These are phyloP conservation scores for Lagerstroemia speciosa DNA, from an alignment of 345 rosid genomes.

Conservation along the genomic window DNA sequence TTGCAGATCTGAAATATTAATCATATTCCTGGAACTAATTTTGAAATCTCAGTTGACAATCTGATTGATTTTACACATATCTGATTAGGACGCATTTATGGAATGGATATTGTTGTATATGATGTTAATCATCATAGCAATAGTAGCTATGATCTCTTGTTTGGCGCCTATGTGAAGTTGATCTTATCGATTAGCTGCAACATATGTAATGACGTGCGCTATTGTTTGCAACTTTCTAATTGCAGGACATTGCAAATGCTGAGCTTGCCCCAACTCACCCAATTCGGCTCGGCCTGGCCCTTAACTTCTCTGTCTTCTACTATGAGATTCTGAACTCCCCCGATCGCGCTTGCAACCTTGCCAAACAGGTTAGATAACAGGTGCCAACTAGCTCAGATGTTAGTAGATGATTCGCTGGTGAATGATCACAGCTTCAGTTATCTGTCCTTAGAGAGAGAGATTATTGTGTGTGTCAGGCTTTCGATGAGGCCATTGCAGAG, in stretches of 20 bases:
- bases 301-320: conserved; percentile 40
- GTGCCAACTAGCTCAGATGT: neutral
- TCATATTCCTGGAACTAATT: neutral
- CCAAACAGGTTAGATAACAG: conserved; percentile 9
- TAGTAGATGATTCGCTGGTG: neutral
- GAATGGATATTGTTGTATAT: neutral
- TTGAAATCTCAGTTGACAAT: neutral
- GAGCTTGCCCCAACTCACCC: conserved; percentile 40
- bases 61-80: neutral
- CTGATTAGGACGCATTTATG: neutral
- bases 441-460: neutral
- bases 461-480: conserved; percentile 8
- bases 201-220: neutral
- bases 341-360: conserved; percentile 22
- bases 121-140: neutral
- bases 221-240: neutral
- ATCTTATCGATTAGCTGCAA: neutral
- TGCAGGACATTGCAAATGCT: conserved; percentile 17
- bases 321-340: conserved; percentile 38
- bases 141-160: neutral
- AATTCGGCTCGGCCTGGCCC: conserved; percentile 38
- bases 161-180: neutral
- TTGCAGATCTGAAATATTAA: neutral
- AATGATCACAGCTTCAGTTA: neutral
- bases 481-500: conserved; percentile 19